Conservation (phyloP, 2,329 filamentous ascomycete genomes). For the Nothophoma quercina region DNA sequence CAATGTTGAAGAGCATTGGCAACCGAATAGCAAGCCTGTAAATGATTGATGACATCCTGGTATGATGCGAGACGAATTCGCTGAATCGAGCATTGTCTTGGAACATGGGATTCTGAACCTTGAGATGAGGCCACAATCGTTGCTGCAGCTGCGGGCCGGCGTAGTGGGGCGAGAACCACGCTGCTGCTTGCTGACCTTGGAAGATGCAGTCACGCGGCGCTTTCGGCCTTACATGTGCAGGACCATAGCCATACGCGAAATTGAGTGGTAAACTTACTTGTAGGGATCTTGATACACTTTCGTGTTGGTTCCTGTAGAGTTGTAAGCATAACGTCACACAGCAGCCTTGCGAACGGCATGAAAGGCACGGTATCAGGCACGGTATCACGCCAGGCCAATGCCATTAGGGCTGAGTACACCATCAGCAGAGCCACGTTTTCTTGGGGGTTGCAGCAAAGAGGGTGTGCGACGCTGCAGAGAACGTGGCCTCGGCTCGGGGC, state of each 20-base stretch:
- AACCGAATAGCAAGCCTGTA: not conserved
- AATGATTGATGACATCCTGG: not conserved
- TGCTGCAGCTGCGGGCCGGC: conserved; percentile 18
- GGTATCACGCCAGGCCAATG: conserved; percentile 16
- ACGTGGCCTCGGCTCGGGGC: conserved; percentile 15
- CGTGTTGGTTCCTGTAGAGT: conserved; percentile 11
- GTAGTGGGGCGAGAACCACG: conserved; percentile 13
- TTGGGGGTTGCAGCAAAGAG: conserved; percentile 4
- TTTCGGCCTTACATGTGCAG: not conserved
- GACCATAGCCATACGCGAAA: conserved; percentile 5
- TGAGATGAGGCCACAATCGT: conserved; percentile 13
- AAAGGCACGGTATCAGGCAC: conserved; percentile 9
- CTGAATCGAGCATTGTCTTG: not conserved
- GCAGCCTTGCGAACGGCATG: conserved; percentile 18
- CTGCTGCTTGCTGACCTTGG: conserved; percentile 3
- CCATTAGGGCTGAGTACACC: conserved; percentile 15
- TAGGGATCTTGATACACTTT: conserved; percentile 18
- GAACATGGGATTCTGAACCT: not conserved
- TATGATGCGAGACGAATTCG: not conserved
- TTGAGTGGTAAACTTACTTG: conserved; percentile 11
- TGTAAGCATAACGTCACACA: conserved; percentile 18
- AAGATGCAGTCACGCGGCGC: conserved; percentile 16
- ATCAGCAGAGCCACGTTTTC: conserved; percentile 13
- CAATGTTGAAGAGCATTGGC: not conserved
- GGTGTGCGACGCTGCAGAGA: conserved; percentile 13